Percentiles rank a stretch among this genome's conserved stretches.
phyloP scores from a whole-genome alignment of 2,329 filamentous ascomycete species.

The Mycosphaerella sp. region DNA sequence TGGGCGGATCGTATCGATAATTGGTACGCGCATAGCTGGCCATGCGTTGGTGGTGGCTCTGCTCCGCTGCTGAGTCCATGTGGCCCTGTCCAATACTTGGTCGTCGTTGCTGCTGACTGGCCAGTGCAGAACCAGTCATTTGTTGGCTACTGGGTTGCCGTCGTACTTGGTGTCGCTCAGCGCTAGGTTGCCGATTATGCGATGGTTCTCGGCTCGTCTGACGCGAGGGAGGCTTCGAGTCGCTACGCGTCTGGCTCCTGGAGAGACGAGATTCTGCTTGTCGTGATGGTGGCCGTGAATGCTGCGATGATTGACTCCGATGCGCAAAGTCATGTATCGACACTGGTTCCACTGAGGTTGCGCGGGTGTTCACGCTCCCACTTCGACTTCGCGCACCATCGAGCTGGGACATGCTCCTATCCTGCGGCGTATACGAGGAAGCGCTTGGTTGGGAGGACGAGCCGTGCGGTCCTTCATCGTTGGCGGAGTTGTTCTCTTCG shows the following conservation, averaged over 20 bases:
- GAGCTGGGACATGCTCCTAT: constrained; percentile 22
- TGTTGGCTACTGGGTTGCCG: constrained; percentile 24
- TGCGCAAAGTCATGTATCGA: constrained; percentile 34
- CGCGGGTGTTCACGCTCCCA: constrained; percentile 29
- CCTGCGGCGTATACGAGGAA: constrained; percentile 25
- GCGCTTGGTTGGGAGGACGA: constrained; percentile 28
- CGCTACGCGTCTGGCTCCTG: constrained; percentile 25
- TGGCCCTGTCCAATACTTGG: constrained; percentile 25
- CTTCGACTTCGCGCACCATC: constrained; percentile 27
- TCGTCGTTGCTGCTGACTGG: constrained; percentile 14
- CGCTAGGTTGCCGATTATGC: constrained; percentile 29
- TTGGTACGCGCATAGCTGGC: constrained; percentile 37
- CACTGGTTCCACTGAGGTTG: constrained; percentile 32
- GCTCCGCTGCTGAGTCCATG: constrained; percentile 19
- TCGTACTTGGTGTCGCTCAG: constrained; percentile 24
- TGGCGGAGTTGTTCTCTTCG: constrained; percentile 41
- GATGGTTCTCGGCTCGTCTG: constrained; percentile 26
- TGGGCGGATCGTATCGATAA: constrained; percentile 43
- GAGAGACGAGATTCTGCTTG: constrained; percentile 25
- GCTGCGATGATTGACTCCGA: constrained; percentile 21
- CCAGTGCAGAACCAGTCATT: constrained; percentile 10
- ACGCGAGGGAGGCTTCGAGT: constrained; percentile 27
- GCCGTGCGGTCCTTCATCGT: constrained; percentile 30
- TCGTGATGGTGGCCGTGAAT: constrained; percentile 24
- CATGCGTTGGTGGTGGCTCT: constrained; percentile 34